Percentiles rank a stretch among this genome's conserved stretches.
These are phyloP conservation scores for Lepidopterella palustris DNA, from an alignment of 495 filamentous ascomycete genomes.

Conservation along the genomic window DNA sequence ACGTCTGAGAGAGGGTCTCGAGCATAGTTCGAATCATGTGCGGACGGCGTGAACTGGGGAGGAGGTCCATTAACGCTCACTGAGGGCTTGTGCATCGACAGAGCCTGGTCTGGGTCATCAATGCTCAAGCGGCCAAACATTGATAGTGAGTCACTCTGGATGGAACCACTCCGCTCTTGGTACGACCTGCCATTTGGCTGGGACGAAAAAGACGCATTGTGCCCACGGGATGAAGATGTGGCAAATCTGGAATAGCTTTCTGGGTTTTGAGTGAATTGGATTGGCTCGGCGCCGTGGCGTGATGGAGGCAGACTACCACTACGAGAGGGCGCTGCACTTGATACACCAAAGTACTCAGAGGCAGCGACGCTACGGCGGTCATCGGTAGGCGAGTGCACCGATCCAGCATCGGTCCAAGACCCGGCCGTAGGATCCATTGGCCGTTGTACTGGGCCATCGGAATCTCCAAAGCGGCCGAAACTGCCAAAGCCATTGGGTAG, in stretches of 20 bases:
- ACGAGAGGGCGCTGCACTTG: constrained; percentile 34
- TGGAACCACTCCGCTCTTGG: constrained; percentile 36
- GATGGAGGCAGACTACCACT: constrained; percentile 41
- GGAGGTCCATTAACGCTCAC: constrained; percentile 22
- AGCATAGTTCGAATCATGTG: constrained; percentile 1
- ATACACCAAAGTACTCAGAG: constrained; percentile 29
- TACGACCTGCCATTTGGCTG: constrained; percentile 31
- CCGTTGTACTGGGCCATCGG: constrained; percentile 9
- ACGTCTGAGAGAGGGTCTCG: constrained; percentile 10
- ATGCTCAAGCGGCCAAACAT: constrained; percentile 17
- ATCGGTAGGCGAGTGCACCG: constrained; percentile 32
- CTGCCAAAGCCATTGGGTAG: constrained; percentile 11
- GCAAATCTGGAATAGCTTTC: constrained; percentile 14
- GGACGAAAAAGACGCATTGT: constrained; percentile 28
- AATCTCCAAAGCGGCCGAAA: constrained; percentile 14
- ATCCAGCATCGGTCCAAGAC: constrained; percentile 25
- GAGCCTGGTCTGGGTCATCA: constrained; percentile 11
- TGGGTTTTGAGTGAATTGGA: constrained; percentile 17
- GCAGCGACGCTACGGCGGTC: constrained; percentile 28
- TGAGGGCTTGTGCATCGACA: constrained; percentile 17
- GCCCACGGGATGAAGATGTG: constrained; percentile 6
- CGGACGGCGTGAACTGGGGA: constrained; percentile 7
- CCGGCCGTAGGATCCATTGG: constrained; percentile 5
- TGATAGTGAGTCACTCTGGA: constrained; percentile 35
- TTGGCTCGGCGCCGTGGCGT: constrained; percentile 33